Evolutionary conservation across 768 basidiomycete genomes (phyloP), one percentile per base, ranked within the genome.

Genomic region (Cystobasidium onofrii): DNA sequence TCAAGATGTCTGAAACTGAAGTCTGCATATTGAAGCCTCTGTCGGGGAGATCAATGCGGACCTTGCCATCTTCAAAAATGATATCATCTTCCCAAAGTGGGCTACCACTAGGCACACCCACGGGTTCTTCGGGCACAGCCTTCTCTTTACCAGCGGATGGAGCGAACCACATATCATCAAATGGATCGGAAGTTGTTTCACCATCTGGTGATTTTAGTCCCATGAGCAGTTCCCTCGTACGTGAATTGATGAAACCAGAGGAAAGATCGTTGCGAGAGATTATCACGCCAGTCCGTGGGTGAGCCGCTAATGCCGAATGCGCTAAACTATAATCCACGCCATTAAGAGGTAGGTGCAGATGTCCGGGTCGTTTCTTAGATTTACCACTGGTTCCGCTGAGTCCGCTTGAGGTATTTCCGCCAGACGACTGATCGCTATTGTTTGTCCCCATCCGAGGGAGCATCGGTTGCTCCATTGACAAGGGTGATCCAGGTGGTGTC

Each of bases 181-280:
- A 64, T 4, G 63, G 63, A 41, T 64, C 63, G 6, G 63, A 36
- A 27, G 39, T 27, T 15, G 10, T 31, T 39, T 64, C 63, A 34
- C 43, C 25, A 18, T 64, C 63, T 6, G 63, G 63, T 10, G 33
- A 36, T 41, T 64, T 64, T 2, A 76, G 69, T n/a, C 76, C 76
- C 71, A 76, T 73, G 54, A 76, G 73, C 1, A 76, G 33, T 64
- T 76, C 76, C 0, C 76, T 61, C 0, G 76, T 72, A 27, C 73
- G 72, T 6, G 74, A 72, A 64, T 76, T 76, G 76, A 75, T 74
- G 67, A 73, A 76, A 1, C 76, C 76, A 17, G 70, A 67, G n/a
- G 43, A 0, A 54, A 76, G 34, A 25, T 76, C 76, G 1, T 52
- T 0, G 25, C 75, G 65, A 31, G 66, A 18, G 43, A 76, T 43